Evolutionary conservation across 1,284 basidiomycete species (phyloP).

Genomic region (Tilletia walkeri): DNA sequence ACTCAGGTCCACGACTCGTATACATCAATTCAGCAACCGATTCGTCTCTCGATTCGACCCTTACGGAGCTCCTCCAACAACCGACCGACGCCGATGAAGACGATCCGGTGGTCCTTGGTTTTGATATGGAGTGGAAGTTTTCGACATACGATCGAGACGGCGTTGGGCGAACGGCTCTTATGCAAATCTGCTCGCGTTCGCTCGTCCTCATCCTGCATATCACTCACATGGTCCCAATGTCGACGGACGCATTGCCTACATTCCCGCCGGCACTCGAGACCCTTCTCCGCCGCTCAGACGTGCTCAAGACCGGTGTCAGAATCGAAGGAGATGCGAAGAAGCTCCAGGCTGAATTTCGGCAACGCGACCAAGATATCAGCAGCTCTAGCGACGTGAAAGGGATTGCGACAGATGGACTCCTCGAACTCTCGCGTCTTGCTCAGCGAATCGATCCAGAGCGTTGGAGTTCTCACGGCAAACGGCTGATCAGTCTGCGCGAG

Average conservation of each 20-base stretch:
- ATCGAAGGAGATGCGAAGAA: conserved; percentile 41
- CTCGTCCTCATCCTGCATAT: conserved; percentile 39
- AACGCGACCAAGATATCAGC: background rate
- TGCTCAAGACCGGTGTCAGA: conserved; percentile 43
- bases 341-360: conserved; percentile 36
- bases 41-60: background rate
- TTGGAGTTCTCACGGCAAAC: conserved; percentile 23
- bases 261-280: conserved; percentile 18
- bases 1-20: background rate
- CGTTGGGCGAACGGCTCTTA: conserved; percentile 27
- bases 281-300: conserved; percentile 30
- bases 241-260: conserved; percentile 18
- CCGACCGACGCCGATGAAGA: background rate
- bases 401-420: conserved; percentile 27
- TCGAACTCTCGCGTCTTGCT: conserved; percentile 38
- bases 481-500: conserved; percentile 40
- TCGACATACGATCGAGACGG: conserved; percentile 18
- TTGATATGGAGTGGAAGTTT: conserved; percentile 43
- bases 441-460: conserved; percentile 29
- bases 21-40: background rate
- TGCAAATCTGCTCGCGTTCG: conserved; percentile 33
- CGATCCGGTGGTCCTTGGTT: conserved; percentile 23
- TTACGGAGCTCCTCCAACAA: background rate
- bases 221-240: conserved; percentile 29
- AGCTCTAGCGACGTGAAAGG: background rate